These are phyloP conservation scores for Coniophora puteana DNA, from an alignment of 1,284 basidiomycete genomes.

Conservation along the genomic window DNA sequence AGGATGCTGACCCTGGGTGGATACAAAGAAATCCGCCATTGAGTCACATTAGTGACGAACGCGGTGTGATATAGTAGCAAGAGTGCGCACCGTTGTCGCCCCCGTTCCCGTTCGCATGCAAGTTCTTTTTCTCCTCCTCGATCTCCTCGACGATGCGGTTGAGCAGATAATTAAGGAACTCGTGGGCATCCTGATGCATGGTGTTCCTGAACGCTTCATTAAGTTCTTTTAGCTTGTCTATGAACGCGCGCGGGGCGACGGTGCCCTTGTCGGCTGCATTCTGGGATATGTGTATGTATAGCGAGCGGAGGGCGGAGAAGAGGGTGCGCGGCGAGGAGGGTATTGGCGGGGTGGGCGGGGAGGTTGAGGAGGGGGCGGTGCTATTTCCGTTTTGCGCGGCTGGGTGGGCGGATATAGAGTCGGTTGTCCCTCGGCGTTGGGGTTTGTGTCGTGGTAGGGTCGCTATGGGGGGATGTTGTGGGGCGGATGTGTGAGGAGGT, in stretches of 20 bases:
- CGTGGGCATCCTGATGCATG: constrained; percentile 95
- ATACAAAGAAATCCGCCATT: constrained; percentile 55
- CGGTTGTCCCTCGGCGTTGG: constrained; percentile 43
- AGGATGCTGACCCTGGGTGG: too few species aligned
- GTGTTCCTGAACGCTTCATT: constrained; percentile 85
- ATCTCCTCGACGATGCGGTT: constrained; percentile 95
- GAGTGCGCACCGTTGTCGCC: too few species aligned
- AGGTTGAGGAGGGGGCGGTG: constrained; percentile 18
- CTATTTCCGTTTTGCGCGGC: constrained; percentile 17
- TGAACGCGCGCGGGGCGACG: constrained; percentile 83
- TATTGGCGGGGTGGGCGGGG: constrained; percentile 36
- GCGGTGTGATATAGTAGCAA: too few species aligned
- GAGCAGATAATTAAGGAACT: constrained; percentile 93
- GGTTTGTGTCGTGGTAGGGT: constrained; percentile 39
- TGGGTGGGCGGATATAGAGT: constrained; percentile 16
- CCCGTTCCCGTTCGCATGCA: constrained; percentile 36
- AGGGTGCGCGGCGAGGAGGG: constrained; percentile 71
- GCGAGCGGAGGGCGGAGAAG: constrained; percentile 84
- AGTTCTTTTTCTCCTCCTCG: constrained; percentile 60
- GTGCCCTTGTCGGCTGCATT: constrained; percentile 78
- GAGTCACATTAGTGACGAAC: constrained; percentile 2
- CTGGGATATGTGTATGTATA: constrained; percentile 82
- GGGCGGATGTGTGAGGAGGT: constrained; percentile 14
- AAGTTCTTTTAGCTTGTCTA: constrained; percentile 85
- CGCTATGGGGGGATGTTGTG: constrained; percentile 25